Evolutionary conservation across 495 filamentous ascomycete species (phyloP).

Genomic region (Neurospora pannonica): DNA sequence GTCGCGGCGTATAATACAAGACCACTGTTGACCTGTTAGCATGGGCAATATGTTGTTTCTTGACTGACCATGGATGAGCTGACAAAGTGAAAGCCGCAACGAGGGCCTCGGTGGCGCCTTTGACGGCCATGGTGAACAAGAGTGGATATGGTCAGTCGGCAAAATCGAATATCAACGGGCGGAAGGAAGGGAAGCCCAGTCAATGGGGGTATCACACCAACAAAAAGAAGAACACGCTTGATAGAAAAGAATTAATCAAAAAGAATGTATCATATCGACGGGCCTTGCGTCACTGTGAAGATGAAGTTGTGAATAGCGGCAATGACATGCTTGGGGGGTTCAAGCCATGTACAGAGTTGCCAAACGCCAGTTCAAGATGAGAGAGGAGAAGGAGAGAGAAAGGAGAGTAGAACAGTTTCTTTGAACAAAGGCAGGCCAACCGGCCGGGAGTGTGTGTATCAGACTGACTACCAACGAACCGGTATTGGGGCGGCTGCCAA

Average conservation of each 20-base stretch:
- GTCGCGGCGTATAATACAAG: slow-evolving; percentile 44
- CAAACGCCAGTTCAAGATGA: slow-evolving; percentile 14
- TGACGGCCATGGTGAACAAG: slow-evolving; percentile 33
- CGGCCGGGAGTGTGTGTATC: background rate
- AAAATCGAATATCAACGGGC: slow-evolving; percentile 12
- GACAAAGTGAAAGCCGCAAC: slow-evolving; percentile 46
- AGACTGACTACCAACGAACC: background rate
- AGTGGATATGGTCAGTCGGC: slow-evolving; percentile 11
- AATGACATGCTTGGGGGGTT: slow-evolving; percentile 12
- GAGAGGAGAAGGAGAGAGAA: slow-evolving; percentile 6
- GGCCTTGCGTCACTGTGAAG: slow-evolving; percentile 16
- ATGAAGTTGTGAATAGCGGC: slow-evolving; percentile 18
- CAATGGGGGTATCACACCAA: slow-evolving; percentile 39
- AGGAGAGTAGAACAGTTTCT: background rate
- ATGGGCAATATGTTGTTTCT: background rate
- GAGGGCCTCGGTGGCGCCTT: slow-evolving; percentile 39
- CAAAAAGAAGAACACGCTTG: background rate
- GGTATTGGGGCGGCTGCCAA: background rate
- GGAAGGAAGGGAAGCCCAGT: slow-evolving; percentile 36
- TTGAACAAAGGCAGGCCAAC: background rate
- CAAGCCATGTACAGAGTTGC: slow-evolving; percentile 15
- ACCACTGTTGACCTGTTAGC: slow-evolving; percentile 25
- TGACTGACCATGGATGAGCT: slow-evolving; percentile 12
- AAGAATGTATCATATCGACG: slow-evolving; percentile 21
- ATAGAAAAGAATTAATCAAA: slow-evolving; percentile 14